phyloP scores from a whole-genome alignment of 2,329 filamentous ascomycete species.

The Fusarium fujikuroi region DNA sequence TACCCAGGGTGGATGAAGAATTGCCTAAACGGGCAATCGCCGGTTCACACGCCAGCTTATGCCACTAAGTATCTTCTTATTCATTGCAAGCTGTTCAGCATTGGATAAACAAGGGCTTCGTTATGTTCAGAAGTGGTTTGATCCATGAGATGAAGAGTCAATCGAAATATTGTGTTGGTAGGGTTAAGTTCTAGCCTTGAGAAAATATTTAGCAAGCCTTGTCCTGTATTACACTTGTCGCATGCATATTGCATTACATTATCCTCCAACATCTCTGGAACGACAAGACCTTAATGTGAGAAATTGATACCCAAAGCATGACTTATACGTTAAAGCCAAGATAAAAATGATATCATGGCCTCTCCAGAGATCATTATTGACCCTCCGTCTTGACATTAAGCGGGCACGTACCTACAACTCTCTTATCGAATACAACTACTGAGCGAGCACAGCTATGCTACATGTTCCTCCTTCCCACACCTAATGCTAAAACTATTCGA shows the following conservation, averaged over 20 bases:
- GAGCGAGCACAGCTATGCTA: background rate
- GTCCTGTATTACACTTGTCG: background rate
- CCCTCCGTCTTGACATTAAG: background rate
- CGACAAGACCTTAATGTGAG: too few relatives aligned
- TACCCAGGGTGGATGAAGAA: constrained; percentile 3
- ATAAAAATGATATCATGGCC: background rate
- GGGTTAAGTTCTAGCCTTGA: background rate
- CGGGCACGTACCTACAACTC: background rate
- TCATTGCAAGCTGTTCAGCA: background rate
- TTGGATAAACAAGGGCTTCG: background rate
- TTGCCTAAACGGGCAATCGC: constrained; percentile 39
- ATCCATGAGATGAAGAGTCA: too few relatives aligned
- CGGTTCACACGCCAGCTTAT: constrained; percentile 5
- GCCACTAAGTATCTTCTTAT: background rate
- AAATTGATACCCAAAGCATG: background rate
- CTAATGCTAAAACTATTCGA: background rate
- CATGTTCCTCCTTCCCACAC: background rate
- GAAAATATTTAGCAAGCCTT: background rate
- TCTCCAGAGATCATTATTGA: background rate
- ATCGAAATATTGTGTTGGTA: background rate
- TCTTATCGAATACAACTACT: background rate
- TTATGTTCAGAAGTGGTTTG: background rate
- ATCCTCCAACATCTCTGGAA: background rate
- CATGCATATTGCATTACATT: background rate
- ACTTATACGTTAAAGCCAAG: accelerated